Evolutionary conservation across 768 basidiomycete species (phyloP).

Genomic region (Leccinum obscurum): DNA sequence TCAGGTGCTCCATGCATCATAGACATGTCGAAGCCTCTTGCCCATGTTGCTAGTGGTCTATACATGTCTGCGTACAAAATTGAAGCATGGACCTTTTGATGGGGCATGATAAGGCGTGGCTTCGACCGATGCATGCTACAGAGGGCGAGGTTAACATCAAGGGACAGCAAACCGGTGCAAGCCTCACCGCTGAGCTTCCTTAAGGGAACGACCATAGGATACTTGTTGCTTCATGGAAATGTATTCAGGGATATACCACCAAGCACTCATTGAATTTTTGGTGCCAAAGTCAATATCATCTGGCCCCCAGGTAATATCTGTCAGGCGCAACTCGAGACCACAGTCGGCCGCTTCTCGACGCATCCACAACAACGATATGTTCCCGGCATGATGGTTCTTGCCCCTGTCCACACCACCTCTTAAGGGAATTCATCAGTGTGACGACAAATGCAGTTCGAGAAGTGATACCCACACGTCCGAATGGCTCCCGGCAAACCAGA

Average conservation of each 20-base stretch:
- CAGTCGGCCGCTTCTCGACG: neutral
- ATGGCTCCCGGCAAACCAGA: neutral
- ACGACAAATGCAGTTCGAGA: neutral
- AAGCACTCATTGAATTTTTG: slow-evolving; percentile 10
- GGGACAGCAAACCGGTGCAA: neutral
- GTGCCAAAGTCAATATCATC: slow-evolving; percentile 16
- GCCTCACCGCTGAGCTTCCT: slow-evolving; percentile 10
- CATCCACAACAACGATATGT: neutral
- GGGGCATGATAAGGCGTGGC: slow-evolving; percentile 11
- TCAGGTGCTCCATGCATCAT: neutral
- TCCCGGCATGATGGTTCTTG: neutral
- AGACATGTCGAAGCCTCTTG: neutral
- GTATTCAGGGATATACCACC: slow-evolving; percentile 9
- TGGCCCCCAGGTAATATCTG: slow-evolving; percentile 17
- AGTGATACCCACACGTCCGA: slow-evolving; percentile 25
- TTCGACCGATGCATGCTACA: slow-evolving; percentile 6
- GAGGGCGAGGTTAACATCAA: neutral
- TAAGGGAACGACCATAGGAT: neutral
- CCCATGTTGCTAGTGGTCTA: neutral
- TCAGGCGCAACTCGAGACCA: slow-evolving; percentile 13
- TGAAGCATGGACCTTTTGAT: neutral
- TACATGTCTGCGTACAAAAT: neutral
- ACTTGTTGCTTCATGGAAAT: slow-evolving; percentile 16
- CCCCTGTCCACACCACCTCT: slow-evolving; percentile 17
- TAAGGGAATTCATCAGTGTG: neutral